Conservation (phyloP, 768 basidiomycete genomes). For the Galerina sulciceps region DNA sequence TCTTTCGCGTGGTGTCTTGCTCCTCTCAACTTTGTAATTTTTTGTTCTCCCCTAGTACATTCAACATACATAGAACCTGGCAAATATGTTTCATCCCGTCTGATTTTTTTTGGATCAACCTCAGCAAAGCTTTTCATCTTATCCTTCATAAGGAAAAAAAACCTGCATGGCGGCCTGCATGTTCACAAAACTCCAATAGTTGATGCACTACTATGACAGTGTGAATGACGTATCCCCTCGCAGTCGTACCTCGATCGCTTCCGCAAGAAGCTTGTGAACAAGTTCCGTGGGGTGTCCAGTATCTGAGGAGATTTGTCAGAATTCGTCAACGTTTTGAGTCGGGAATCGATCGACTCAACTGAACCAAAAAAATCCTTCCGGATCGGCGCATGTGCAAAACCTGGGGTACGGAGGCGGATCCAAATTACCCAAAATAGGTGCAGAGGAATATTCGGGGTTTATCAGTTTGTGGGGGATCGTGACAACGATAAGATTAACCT, state of each 20-base stretch:
- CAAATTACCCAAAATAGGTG: not conserved
- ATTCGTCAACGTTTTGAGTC: not conserved
- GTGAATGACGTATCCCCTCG: slow-evolving; percentile 12
- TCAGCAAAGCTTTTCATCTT: not conserved
- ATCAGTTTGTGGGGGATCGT: not conserved
- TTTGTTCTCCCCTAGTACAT: not conserved
- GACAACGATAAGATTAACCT: slow-evolving; percentile 1
- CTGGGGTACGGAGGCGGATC: slow-evolving; percentile 25
- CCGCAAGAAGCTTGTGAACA: slow-evolving; percentile 49
- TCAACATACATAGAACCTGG: not conserved
- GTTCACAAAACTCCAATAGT: too few relatives aligned
- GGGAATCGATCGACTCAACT: slow-evolving; percentile 36
- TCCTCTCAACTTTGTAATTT: not conserved
- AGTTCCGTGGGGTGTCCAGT: slow-evolving; percentile 54
- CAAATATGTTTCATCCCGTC: not conserved
- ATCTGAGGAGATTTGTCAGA: slow-evolving; percentile 32
- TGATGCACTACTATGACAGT: not conserved
- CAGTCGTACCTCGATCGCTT: slow-evolving; percentile 43
- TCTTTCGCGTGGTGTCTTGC: slow-evolving; percentile 6
- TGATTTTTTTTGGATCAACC: not conserved
- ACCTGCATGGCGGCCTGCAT: too few relatives aligned
- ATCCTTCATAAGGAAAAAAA: too few relatives aligned
- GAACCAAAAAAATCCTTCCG: slow-evolving; percentile 54
- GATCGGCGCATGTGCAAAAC: slow-evolving; percentile 54
- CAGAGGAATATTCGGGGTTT: not conserved